Evolutionary conservation across 208 protist species (phyloP).

Genomic region (Crithidia fasciculata): DNA sequence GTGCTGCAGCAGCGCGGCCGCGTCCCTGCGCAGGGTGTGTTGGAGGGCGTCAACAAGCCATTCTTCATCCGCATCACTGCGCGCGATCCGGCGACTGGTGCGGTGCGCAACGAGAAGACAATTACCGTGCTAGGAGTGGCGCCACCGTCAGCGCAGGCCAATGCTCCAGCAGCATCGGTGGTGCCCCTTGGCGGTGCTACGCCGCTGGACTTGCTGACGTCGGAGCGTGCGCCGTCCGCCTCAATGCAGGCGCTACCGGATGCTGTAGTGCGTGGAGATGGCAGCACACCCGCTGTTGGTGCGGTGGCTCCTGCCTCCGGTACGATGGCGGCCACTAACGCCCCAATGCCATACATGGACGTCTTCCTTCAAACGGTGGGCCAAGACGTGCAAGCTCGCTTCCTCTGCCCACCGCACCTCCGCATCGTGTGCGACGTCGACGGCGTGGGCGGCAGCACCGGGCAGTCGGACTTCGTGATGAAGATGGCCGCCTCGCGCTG

Average conservation of each 20-base stretch:
- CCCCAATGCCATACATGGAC: constrained; percentile 58
- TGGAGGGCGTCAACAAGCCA: constrained; percentile 32
- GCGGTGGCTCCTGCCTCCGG: not conserved
- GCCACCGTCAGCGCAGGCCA: not conserved
- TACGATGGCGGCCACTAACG: not conserved
- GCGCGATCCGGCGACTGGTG: constrained; percentile 50
- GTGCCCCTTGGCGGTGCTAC: not conserved
- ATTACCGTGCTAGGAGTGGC: constrained; percentile 55
- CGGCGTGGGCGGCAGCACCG: constrained; percentile 61
- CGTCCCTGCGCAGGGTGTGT: constrained; percentile 40
- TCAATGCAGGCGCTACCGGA: constrained; percentile 13
- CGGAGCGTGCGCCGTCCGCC: not conserved
- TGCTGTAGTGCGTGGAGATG: not conserved
- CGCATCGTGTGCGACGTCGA: constrained; percentile 80
- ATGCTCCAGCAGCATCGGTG: constrained; percentile 1
- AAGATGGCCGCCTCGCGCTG: constrained; percentile 43
- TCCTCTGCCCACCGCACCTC: constrained; percentile 55
- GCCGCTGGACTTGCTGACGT: not conserved
- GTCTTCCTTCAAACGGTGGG: constrained; percentile 51
- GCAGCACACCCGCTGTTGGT: not conserved
- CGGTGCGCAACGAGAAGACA: constrained; percentile 39
- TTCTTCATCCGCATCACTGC: constrained; percentile 72
- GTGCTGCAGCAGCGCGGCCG: constrained; percentile 66
- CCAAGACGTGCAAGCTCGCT: constrained; percentile 60
- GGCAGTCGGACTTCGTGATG: constrained; percentile 56